Evolutionary conservation across 2,329 filamentous ascomycete species (phyloP).

Genomic region (Gnomoniopsis sp.): DNA sequence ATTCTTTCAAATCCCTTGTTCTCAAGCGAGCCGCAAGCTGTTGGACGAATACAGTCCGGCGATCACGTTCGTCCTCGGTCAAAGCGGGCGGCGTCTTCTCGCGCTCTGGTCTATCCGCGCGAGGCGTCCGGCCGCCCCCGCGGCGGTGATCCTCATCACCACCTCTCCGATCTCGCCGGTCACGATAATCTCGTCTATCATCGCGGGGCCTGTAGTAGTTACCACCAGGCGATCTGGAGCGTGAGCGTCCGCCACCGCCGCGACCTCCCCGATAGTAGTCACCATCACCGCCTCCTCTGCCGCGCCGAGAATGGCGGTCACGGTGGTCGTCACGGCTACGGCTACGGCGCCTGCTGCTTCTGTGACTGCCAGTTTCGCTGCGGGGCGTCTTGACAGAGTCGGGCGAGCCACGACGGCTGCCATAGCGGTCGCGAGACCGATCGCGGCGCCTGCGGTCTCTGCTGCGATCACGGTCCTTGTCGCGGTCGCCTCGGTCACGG

Average conservation of each 20-base stretch:
- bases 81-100: constrained; percentile 60
- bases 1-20: constrained; percentile 87
- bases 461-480: constrained; percentile 52
- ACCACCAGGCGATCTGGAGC: constrained; percentile 65
- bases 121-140: constrained; percentile 37
- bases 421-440: constrained; percentile 37
- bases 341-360: constrained; percentile 79
- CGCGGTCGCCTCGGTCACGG: constrained; percentile 39
- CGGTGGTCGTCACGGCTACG: constrained; percentile 74
- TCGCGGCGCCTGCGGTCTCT: constrained; percentile 53
- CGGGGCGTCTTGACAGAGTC: constrained; percentile 64
- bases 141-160: constrained; percentile 45
- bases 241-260: constrained; percentile 58
- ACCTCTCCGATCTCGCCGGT: constrained; percentile 41
- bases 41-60: constrained; percentile 96
- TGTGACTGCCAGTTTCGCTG: constrained; percentile 76
- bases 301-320: constrained; percentile 65
- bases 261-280: constrained; percentile 67
- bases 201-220: constrained; percentile 53
- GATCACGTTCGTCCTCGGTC: constrained; percentile 94
- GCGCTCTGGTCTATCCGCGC: constrained; percentile 49
- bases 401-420: constrained; percentile 53
- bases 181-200: constrained; percentile 38
- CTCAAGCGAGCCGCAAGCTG: constrained; percentile 92
- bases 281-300: constrained; percentile 56